Evolutionary conservation across 768 basidiomycete genomes (phyloP).

Genomic region (Amanita rubescens): DNA sequence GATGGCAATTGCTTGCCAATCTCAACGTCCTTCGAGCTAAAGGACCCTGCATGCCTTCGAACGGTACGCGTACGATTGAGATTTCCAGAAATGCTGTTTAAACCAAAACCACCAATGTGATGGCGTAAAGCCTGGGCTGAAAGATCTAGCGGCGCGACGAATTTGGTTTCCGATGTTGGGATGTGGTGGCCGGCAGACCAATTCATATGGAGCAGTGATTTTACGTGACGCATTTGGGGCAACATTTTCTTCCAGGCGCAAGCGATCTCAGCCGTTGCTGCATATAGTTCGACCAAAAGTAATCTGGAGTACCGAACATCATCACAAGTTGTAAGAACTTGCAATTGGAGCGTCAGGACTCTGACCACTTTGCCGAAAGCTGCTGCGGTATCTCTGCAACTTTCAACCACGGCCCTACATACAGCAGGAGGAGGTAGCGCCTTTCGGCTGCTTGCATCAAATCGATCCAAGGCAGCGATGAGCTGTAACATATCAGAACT

Average conservation of each 20-base stretch:
- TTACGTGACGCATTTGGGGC: conserved; percentile 64
- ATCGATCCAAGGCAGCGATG: conserved; percentile 84
- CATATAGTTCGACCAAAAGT: conserved; percentile 81
- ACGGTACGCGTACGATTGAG: conserved; percentile 44
- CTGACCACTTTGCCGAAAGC: conserved; percentile 85
- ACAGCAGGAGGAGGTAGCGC: conserved; percentile 59
- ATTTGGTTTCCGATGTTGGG: background rate
- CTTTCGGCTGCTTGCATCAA: conserved; percentile 74
- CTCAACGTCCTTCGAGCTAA: conserved; percentile 88
- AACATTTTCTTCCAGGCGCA: conserved; percentile 76
- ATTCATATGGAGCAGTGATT: conserved; percentile 45
- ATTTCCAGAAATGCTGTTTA: conserved; percentile 13
- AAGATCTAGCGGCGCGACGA: background rate
- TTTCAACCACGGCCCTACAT: conserved; percentile 74
- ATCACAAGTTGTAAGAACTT: conserved; percentile 62
- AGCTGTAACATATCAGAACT: conserved; percentile 73
- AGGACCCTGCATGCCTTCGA: conserved; percentile 89
- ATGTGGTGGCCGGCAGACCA: conserved; percentile 14
- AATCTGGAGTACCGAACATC: conserved; percentile 87
- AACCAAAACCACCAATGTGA: conserved; percentile 16
- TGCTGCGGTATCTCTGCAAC: conserved; percentile 75
- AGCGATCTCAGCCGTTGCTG: conserved; percentile 82
- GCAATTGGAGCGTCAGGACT: conserved; percentile 74
- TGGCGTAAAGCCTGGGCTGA: conserved; percentile 24
- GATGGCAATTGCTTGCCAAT: conserved; percentile 75